Percentiles rank a stretch among this genome's conserved stretches.
Conservation (phyloP, 2,329 filamentous ascomycete genomes). For the Colletotrichum gloeosporioides region DNA sequence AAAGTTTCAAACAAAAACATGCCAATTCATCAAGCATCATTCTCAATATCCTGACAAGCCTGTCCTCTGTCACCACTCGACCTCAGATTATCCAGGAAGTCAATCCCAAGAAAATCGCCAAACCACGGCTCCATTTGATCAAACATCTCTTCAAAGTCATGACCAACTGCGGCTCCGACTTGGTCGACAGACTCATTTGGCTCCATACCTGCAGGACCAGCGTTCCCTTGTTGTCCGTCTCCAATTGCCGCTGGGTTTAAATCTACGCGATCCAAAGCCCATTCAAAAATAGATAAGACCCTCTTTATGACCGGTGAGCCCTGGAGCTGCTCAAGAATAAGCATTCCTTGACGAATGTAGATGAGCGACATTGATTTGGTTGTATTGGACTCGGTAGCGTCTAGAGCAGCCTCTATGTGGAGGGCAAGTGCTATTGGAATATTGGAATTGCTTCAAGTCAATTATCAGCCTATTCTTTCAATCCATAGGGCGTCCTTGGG, state of each 20-base stretch:
- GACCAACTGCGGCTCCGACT: background rate
- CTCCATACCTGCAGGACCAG: background rate
- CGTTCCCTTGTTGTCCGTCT: background rate
- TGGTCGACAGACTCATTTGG: background rate
- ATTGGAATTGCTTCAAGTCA: background rate
- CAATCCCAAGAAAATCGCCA: background rate
- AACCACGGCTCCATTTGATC: background rate
- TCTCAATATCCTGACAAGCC: background rate
- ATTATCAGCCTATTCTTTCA: background rate
- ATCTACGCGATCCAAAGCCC: background rate
- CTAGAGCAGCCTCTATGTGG: background rate
- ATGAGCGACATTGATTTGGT: background rate
- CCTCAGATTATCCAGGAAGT: background rate
- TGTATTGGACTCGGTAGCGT: rapidly evolving
- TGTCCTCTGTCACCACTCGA: background rate
- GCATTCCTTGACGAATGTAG: background rate
- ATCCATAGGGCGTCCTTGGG: background rate
- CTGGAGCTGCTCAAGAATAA: background rate
- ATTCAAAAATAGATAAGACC: background rate
- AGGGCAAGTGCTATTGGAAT: background rate
- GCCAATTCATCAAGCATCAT: background rate
- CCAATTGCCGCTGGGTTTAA: background rate
- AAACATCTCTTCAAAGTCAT: background rate
- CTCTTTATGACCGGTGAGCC: background rate
- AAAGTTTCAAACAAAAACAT: background rate